Evolutionary conservation across 148 eudicot species (phyloP), one percentile per base, ranked within the genome.

Genomic region (Euryodendron excelsum): DNA sequence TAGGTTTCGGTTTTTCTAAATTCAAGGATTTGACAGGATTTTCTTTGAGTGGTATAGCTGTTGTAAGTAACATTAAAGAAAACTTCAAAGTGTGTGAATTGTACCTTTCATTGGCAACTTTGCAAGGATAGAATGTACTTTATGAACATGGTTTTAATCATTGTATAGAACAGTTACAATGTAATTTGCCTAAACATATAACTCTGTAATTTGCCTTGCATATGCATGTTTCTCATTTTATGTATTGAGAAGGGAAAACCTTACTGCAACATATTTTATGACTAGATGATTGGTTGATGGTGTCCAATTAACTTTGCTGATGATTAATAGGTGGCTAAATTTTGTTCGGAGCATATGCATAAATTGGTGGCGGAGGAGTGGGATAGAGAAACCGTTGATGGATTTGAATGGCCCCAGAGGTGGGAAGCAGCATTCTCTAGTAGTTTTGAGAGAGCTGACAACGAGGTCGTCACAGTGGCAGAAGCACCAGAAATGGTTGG

Each of bases 271-370:
- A 13, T 2, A 20, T 39, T n/a, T n/a, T 6, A 21, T 36, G 27
- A 21, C 37, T 25, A 41, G 20, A 13, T 17, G 39, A 30, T 71
- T 30, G 59, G 25, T 48, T 71, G 59, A 71, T n/a, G 14, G 15
- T 69, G 33, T 15, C 12, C 58, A 48, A 2, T 71, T 70, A 27
- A 71, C 25, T 71, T 15, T 45, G 33, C 55, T 74, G 20, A 74
- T 23, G 21, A 28, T 39, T 73, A 65, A 6, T 44, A 91, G 96
- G 96, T 93, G 62, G 96, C 98, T 34, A 84, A 81, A 30, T 91
- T 81, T 61, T 93, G 98, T 73, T 87, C 90, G 1, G 85, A 82
- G 82, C 82, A 81, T 79, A 80, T 93, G 96, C 96, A 93, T 80
- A 78, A 83, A 69, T 79, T 93, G 65, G 79, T 91, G 77, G 90